phyloP scores from a whole-genome alignment of 208 protist genomes.

The Tritrichomonas foetus region DNA sequence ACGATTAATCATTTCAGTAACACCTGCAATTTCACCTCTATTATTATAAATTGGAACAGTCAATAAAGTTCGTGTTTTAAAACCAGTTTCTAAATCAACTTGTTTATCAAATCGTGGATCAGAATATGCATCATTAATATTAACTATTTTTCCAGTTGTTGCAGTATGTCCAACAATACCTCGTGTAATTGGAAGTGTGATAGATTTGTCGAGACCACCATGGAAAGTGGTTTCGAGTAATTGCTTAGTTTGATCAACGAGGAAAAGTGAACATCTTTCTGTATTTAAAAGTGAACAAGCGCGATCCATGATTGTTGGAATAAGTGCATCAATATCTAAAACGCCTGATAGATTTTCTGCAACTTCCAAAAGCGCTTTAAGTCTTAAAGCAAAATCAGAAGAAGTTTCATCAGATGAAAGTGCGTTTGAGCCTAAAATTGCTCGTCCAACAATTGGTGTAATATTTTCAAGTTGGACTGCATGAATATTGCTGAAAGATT shows the following conservation, averaged over 20 bases:
- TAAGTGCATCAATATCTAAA: slow-evolving; percentile 24
- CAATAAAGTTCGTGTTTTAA: neutral
- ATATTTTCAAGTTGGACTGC: neutral
- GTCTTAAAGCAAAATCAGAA: neutral
- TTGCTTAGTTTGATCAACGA: neutral
- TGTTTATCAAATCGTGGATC: slow-evolving; percentile 55
- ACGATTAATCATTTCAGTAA: slow-evolving; percentile 58
- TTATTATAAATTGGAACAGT: slow-evolving; percentile 44
- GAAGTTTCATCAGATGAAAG: neutral
- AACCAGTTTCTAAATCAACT: neutral
- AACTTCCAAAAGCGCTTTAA: slow-evolving; percentile 15
- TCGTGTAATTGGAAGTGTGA: slow-evolving; percentile 7
- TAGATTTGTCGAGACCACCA: slow-evolving; percentile 25
- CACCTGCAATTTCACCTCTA: slow-evolving; percentile 52
- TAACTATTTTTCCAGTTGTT: slow-evolving; percentile 51
- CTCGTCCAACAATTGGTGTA: neutral
- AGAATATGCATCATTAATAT: slow-evolving; percentile 59
- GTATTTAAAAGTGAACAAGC: neutral
- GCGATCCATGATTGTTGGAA: neutral
- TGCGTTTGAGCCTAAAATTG: neutral
- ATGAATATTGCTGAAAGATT: neutral
- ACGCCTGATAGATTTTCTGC: neutral
- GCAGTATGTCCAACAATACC: slow-evolving; percentile 50
- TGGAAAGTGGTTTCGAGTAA: neutral
- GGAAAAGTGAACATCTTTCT: slow-evolving; percentile 21